phyloP scores from a whole-genome alignment of 208 protist species.

The Trypanosoma melophagium region DNA sequence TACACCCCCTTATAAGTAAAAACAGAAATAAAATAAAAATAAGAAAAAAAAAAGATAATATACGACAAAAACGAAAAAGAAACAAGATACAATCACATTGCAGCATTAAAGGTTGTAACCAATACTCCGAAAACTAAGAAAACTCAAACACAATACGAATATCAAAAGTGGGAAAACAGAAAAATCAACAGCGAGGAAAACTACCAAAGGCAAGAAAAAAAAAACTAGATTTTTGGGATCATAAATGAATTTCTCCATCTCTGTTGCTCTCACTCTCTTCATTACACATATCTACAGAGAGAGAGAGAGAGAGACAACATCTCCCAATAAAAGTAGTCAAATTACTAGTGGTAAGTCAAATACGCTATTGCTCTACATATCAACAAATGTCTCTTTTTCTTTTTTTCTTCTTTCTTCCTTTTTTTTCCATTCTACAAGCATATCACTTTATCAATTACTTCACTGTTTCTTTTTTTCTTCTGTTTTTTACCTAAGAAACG shows the following conservation, averaged over 20 bases:
- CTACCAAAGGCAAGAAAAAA: slow-evolving; percentile 4
- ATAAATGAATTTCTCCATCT: neutral
- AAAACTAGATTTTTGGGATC: neutral
- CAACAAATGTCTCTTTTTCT: neutral
- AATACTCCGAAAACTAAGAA: no score
- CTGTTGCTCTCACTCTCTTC: neutral
- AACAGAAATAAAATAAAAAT: neutral
- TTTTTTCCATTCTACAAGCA: no score
- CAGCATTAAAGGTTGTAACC: no score
- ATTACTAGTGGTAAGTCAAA: no score
- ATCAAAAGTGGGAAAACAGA: slow-evolving; percentile 7
- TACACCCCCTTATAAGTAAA: neutral
- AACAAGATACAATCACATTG: neutral
- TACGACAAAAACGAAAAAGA: neutral
- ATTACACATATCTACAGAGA: neutral
- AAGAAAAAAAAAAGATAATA: neutral
- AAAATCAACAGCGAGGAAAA: slow-evolving; percentile 14
- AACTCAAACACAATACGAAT: neutral
- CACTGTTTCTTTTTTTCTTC: neutral
- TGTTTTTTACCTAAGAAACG: neutral
- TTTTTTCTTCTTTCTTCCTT: neutral
- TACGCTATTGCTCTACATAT: no score
- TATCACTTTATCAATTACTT: no score
- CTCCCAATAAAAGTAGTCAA: no score
- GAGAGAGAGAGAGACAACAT: no score